These are phyloP conservation scores for Pseudogymnoascus sp. DNA, from an alignment of 2,329 filamentous ascomycete species.

Conservation along the genomic window DNA sequence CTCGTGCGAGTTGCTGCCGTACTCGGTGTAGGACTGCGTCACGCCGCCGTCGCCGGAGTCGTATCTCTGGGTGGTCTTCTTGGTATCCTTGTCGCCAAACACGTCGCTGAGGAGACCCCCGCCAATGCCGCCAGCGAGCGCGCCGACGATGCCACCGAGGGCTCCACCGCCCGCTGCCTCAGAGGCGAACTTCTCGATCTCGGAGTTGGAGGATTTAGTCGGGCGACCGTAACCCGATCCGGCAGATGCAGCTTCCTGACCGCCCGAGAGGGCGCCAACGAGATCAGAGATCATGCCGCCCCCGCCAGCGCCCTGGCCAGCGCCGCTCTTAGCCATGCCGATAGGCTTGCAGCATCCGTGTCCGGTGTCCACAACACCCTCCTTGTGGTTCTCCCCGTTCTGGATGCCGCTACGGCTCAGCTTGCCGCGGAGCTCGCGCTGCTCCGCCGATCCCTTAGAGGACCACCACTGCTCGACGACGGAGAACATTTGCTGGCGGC, in stretches of 20 bases:
- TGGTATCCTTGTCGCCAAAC: conserved; percentile 47
- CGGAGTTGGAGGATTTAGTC: conserved; percentile 21
- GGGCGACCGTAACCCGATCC: conserved; percentile 20
- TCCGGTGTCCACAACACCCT: conserved; percentile 73
- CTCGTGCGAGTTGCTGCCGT: conserved; percentile 39
- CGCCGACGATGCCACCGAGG: conserved; percentile 61
- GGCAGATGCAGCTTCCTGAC: conserved; percentile 18
- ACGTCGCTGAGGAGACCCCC: conserved; percentile 56
- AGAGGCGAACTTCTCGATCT: conserved; percentile 43
- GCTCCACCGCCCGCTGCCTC: conserved; percentile 56
- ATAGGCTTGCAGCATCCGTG: conserved; percentile 73
- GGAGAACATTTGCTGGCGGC: conserved; percentile 68
- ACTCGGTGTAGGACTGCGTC: conserved; percentile 52
- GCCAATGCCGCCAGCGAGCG: conserved; percentile 57
- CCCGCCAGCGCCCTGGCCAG: conserved; percentile 42
- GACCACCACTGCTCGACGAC: conserved; percentile 79
- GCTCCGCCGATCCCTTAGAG: conserved; percentile 51
- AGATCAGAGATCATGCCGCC: conserved; percentile 50
- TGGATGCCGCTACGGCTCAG: conserved; percentile 71
- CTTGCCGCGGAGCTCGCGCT: conserved; percentile 61
- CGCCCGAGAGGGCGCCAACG: conserved; percentile 38
- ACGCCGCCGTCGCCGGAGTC: conserved; percentile 49
- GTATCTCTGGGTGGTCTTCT: conserved; percentile 26
- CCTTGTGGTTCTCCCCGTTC: conserved; percentile 74
- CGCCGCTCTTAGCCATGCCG: conserved; percentile 61